These are phyloP conservation scores for Arabidopsis suecica DNA, from an alignment of 345 rosid genomes.

Conservation along the genomic window DNA sequence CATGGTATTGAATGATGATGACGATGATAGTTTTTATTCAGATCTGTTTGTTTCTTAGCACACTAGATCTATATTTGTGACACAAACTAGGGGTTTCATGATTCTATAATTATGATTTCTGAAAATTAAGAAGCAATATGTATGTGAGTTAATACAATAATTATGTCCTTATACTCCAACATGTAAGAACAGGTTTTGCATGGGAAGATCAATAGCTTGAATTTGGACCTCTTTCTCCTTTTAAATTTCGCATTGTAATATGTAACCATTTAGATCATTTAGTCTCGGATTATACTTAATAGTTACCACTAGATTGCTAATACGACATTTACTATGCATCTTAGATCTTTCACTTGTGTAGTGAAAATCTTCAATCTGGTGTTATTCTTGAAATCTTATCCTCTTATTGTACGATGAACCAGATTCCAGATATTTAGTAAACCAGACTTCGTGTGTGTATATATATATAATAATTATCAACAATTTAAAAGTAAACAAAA, in stretches of 20 bases:
- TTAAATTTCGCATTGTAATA: constrained; percentile 7
- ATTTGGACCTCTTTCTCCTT: not conserved
- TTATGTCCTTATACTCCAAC: not conserved
- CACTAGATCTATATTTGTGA: constrained; percentile 18
- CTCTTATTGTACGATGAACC: not conserved
- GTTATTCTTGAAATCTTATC: not conserved
- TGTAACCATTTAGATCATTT: not conserved
- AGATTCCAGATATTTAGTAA: constrained; percentile 10
- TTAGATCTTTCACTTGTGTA: constrained; percentile 4
- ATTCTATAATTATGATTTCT: not conserved
- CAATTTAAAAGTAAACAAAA: constrained; percentile 1
- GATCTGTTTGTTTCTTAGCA: constrained; percentile 34
- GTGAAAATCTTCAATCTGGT: not conserved
- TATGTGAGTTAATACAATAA: not conserved
- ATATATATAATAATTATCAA: not conserved
- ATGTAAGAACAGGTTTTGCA: constrained; percentile 11
- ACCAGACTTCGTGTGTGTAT: not conserved
- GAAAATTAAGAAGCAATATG: not conserved
- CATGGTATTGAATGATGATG: constrained; percentile 40
- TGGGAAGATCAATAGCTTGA: constrained; percentile 26
- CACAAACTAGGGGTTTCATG: constrained; percentile 29
- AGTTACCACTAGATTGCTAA: not conserved
- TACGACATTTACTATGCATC: not conserved
- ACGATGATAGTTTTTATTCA: constrained; percentile 53
- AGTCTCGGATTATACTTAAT: not conserved